Evolutionary conservation across 495 filamentous ascomycete species (phyloP).

Genomic region (Aspergillus leporis): DNA sequence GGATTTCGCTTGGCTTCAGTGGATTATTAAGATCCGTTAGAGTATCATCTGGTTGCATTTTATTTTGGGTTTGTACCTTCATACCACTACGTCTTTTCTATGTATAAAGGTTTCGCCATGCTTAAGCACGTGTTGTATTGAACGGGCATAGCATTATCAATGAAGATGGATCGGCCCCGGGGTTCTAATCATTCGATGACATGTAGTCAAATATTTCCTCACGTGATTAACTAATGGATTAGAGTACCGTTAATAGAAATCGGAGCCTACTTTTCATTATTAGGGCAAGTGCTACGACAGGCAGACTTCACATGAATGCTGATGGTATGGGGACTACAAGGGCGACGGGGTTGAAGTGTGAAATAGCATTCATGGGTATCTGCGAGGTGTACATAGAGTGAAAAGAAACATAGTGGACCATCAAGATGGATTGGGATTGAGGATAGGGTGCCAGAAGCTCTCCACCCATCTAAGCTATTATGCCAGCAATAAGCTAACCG

Average conservation of each 20-base stretch:
- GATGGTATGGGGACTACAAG: neutral
- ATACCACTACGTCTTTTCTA: conserved; percentile 5
- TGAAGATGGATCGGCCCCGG: neutral
- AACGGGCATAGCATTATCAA: conserved; percentile 8
- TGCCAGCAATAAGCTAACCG: conserved; percentile 34
- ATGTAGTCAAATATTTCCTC: neutral
- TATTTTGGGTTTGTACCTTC: conserved; percentile 1
- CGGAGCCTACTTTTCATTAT: neutral
- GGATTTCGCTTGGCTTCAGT: conserved; percentile 4
- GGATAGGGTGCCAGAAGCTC: conserved; percentile 21
- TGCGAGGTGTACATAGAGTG: conserved; percentile 45
- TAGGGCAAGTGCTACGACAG: neutral
- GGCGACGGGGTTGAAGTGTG: conserved; percentile 25
- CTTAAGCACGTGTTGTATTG: conserved; percentile 5
- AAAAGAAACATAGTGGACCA: conserved; percentile 21
- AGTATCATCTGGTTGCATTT: conserved; percentile 9
- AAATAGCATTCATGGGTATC: conserved; percentile 55
- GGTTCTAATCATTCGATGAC: neutral
- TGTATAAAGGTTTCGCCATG: conserved; percentile 8
- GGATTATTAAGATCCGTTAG: neutral
- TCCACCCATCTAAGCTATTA: conserved; percentile 45
- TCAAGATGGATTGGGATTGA: conserved; percentile 27
- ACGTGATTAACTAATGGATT: too few relatives aligned
- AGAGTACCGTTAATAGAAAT: neutral
- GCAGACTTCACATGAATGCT: conserved; percentile 33